Base-by-base conservation (phyloP, 2,329 filamentous ascomycete species). In the Pestalotiopsis sp. region DNA sequence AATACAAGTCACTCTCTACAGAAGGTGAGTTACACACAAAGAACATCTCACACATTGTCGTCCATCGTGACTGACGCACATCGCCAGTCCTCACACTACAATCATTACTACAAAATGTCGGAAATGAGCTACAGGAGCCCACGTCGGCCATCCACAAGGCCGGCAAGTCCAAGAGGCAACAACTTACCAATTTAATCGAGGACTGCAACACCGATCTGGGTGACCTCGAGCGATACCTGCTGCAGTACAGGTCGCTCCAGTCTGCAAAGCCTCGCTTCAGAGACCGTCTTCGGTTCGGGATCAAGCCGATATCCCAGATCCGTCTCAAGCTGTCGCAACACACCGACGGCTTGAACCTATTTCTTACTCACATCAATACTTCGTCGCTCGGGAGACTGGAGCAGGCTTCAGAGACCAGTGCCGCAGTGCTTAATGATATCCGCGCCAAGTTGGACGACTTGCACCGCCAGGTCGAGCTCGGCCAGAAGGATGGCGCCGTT, bases 71-170 rank as follows among this genome's bases (percentile, higher is more conserved):
- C 36, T 63, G 13, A 64, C 39, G 52, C 39, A 27, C 36, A 49
- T 39, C 4, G 17, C 20, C 62, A 64, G 62, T 64, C 45, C 62
- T 17, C 9, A 39, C 36, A 27, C 25, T 64, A 39, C 62, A 64
- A 39, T 31, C 62, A 52, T 41, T 64, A 20, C 38, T 64, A 49
- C 62, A 64, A 27, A 38, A 64, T 27, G 62, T 64, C 14, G 62
- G 62, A 5, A 52, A 64, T 23, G 62, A 64, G 39, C 38, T 64
- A 38, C 12, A 27, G n/a, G 38, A 64, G 38, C 62, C 62, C 25
- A 64, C 14, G 45, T 64, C 62, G 14, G 62, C 39, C 62, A 49
- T 64, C n/a, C 62, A 64, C 62, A 64, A 64, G 62, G 31, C 62
- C 23, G 62, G 62, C 31, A 64, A 64, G 45, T 64, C 62, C 17